Evolutionary conservation across 768 basidiomycete genomes (phyloP).

Genomic region (Leucocoprinus leucothites): DNA sequence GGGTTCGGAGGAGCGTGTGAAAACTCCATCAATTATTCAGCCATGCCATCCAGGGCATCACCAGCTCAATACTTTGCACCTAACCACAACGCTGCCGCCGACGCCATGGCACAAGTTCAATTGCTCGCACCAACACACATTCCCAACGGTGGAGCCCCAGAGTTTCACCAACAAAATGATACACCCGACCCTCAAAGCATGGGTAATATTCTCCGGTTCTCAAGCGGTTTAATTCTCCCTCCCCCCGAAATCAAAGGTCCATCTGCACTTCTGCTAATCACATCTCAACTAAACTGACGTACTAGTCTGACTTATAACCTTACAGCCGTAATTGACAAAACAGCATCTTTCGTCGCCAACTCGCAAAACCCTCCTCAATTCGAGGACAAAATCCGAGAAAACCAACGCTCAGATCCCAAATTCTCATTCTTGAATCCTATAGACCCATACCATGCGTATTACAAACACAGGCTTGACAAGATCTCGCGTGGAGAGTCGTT

Average conservation of each 20-base stretch:
- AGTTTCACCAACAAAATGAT: conserved; percentile 28
- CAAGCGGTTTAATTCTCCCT: conserved; percentile 89
- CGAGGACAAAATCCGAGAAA: conserved; percentile 96
- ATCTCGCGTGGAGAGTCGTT: conserved; percentile 67
- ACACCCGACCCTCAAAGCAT: conserved; percentile 36
- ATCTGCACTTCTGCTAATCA: conserved; percentile 19
- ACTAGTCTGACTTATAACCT: conserved; percentile 10
- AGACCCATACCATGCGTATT: conserved; percentile 99
- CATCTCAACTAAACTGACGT: neutral
- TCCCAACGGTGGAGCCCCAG: too few species aligned
- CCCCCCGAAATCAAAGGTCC: conserved; percentile 93
- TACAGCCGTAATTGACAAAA: conserved; percentile 91
- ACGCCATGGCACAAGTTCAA: conserved; percentile 39
- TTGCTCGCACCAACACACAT: too few species aligned
- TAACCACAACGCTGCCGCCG: neutral
- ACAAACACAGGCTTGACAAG: conserved; percentile 86
- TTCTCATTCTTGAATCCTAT: conserved; percentile 97
- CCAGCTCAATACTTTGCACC: neutral
- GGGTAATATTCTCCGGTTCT: conserved; percentile 47
- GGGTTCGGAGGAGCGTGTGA: conserved; percentile 27
- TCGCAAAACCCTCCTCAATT: conserved; percentile 93
- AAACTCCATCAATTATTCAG: conserved; percentile 10
- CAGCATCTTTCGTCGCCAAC: conserved; percentile 86
- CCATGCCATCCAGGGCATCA: neutral
- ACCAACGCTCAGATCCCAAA: conserved; percentile 94